phyloP scores from a whole-genome alignment of 305 asterid species.

The Fraxinus nigra region DNA sequence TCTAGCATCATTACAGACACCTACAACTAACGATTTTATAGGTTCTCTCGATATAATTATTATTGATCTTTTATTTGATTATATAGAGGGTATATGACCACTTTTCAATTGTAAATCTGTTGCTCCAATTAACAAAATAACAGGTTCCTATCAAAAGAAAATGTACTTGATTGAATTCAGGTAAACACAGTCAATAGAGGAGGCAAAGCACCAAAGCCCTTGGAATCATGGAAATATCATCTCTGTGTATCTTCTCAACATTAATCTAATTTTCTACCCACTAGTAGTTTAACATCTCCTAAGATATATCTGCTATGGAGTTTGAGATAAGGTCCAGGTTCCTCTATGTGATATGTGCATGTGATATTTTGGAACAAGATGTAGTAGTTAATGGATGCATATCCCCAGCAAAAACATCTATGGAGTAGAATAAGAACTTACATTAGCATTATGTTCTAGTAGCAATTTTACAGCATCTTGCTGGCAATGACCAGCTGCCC shows the following conservation, averaged over 20 bases:
- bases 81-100: background rate
- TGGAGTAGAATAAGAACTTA: constrained; percentile 32
- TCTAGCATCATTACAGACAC: background rate
- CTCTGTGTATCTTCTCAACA: background rate
- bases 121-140: background rate
- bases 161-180: background rate
- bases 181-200: background rate
- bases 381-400: background rate
- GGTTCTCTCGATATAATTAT: background rate
- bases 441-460: constrained; percentile 75
- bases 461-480: constrained; percentile 71
- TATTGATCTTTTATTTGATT: background rate
- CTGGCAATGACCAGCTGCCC: constrained; percentile 98
- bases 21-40: background rate
- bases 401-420: constrained; percentile 7
- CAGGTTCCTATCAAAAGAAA: background rate
- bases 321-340: background rate
- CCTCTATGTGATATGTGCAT: background rate
- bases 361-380: constrained; percentile 14
- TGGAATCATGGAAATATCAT: background rate
- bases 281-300: background rate
- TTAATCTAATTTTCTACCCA: background rate
- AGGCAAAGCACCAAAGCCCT: background rate
- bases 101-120: background rate
- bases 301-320: background rate